Evolutionary conservation across 805 yeast genomes (phyloP).

Genomic region (Myxozyma neglecta): DNA sequence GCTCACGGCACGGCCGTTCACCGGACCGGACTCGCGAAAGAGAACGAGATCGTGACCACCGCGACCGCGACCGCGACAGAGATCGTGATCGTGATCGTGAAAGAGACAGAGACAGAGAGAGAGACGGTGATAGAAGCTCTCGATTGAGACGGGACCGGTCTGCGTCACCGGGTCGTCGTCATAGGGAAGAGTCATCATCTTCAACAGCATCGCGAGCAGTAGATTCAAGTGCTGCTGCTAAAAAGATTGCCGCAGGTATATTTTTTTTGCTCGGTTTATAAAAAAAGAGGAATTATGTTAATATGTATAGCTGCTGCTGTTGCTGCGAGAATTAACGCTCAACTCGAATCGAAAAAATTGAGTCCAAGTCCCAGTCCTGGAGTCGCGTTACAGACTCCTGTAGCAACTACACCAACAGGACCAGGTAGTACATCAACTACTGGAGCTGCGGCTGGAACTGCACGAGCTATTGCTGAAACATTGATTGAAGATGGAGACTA

Average conservation of each 20-base stretch:
- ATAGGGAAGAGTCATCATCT: conserved; percentile 12
- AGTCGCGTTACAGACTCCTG: background rate
- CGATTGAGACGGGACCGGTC: conserved; percentile 19
- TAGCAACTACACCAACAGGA: background rate
- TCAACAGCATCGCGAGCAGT: background rate
- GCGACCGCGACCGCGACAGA: background rate
- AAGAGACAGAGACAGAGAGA: conserved; percentile 6
- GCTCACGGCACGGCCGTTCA: background rate
- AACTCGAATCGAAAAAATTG: conserved; percentile 27
- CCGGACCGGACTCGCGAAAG: background rate
- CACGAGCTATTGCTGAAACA: conserved; percentile 6
- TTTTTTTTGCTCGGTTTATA: background rate
- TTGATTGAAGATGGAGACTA: conserved; percentile 27
- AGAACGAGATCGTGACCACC: background rate
- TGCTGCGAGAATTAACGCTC: conserved; percentile 41
- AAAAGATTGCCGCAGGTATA: conserved; percentile 33
- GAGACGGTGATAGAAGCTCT: conserved; percentile 5
- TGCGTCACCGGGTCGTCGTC: conserved; percentile 13
- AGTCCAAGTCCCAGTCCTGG: background rate
- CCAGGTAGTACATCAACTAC: background rate
- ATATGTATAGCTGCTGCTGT: conserved; percentile 34
- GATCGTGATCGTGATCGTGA: conserved; percentile 3
- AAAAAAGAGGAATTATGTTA: background rate
- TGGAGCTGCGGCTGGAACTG: background rate
- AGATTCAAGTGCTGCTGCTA: conserved; percentile 3